phyloP scores from a whole-genome alignment of 805 yeast genomes.

The Wickerhamiella alocasiicola region DNA sequence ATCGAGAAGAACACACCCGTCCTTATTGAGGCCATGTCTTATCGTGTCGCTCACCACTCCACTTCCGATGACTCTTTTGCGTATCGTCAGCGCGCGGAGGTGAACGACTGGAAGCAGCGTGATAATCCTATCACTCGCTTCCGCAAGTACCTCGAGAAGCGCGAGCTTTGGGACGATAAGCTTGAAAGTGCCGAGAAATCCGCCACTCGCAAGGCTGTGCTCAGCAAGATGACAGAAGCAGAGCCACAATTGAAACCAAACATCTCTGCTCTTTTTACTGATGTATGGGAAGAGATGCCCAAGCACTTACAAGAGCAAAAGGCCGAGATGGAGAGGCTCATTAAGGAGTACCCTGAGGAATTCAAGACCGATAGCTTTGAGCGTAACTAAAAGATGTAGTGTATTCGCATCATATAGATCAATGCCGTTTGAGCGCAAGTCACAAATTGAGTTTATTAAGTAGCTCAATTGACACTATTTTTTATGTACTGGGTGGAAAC shows the following conservation, averaged over 20 bases:
- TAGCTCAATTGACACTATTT: neutral
- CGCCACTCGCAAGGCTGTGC: conserved; percentile 20
- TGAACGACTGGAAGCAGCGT: conserved; percentile 26
- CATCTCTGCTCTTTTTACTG: conserved; percentile 21
- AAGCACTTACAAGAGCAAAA: conserved; percentile 22
- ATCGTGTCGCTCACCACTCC: conserved; percentile 28
- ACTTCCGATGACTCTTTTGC: conserved; percentile 29
- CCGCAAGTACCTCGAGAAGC: conserved; percentile 25
- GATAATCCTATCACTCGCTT: conserved; percentile 27
- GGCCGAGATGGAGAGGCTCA: conserved; percentile 22
- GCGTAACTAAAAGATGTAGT: no score
- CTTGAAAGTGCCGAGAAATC: conserved; percentile 20
- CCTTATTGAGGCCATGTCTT: conserved; percentile 28
- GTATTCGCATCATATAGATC: no score
- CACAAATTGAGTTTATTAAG: no score
- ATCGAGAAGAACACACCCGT: conserved; percentile 22
- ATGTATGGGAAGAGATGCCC: conserved; percentile 20
- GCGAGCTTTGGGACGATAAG: conserved; percentile 25
- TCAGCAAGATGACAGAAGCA: conserved; percentile 23
- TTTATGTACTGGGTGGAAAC: no score
- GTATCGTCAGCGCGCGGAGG: conserved; percentile 25
- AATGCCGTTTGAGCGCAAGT: no score
- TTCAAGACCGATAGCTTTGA: no score
- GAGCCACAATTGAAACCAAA: conserved; percentile 25
- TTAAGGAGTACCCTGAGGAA: conserved; percentile 24